These are phyloP conservation scores for Fusarium circinatum DNA, from an alignment of 2,329 filamentous ascomycete species.

Conservation along the genomic window DNA sequence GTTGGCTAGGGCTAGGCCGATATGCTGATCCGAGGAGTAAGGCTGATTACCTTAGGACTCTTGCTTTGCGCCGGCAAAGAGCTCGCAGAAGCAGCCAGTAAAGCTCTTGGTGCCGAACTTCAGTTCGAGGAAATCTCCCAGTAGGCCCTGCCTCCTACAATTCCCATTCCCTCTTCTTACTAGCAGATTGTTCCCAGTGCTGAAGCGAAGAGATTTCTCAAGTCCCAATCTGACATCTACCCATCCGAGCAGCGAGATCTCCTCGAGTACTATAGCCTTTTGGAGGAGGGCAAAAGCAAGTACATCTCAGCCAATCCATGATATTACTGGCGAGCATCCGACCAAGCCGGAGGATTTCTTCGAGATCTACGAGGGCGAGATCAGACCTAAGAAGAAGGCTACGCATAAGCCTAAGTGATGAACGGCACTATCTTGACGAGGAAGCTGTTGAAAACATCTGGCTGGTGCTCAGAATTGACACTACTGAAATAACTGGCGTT, in stretches of 20 bases:
- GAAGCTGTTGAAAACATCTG: accelerated
- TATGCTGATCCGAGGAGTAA: accelerated
- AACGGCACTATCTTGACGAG: accelerated
- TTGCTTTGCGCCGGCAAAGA: conserved; percentile 58
- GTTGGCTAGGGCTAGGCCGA: neutral
- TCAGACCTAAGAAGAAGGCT: conserved; percentile 20
- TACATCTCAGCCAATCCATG: conserved; percentile 6
- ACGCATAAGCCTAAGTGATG: conserved; percentile 8
- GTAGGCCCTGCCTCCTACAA: neutral
- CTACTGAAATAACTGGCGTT: too few species aligned
- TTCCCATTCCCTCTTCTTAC: accelerated
- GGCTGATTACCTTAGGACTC: conserved; percentile 47
- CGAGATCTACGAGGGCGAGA: conserved; percentile 11
- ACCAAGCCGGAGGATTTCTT: conserved; percentile 14
- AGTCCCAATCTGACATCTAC: conserved; percentile 1
- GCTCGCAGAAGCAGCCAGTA: conserved; percentile 57
- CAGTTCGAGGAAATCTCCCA: conserved; percentile 41
- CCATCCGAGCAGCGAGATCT: conserved; percentile 10
- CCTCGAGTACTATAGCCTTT: conserved; percentile 18
- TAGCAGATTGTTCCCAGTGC: neutral
- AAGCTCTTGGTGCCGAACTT: conserved; percentile 53
- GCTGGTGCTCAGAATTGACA: neutral
- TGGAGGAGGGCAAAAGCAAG: conserved; percentile 16
- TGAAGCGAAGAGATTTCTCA: conserved; percentile 10
- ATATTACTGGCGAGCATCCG: conserved; percentile 8